Evolutionary conservation across 1,284 basidiomycete species (phyloP).

Genomic region (Microbotryum scabiosae): DNA sequence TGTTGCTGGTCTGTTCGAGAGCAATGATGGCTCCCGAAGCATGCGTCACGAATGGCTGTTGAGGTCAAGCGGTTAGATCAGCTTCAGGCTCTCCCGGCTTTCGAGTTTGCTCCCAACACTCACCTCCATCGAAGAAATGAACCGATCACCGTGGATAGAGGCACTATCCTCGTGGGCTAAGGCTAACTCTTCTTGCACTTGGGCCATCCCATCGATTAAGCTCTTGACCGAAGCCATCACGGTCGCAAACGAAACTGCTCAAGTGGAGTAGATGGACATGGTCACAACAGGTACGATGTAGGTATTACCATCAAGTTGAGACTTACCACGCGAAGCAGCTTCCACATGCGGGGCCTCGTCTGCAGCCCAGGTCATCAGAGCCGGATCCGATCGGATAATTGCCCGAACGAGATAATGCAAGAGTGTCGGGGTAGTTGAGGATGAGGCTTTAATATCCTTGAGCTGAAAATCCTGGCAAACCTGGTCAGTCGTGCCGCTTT

Average conservation of each 20-base stretch:
- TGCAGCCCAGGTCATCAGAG: slow-evolving; percentile 63
- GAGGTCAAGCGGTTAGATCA: background rate
- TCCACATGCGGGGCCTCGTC: slow-evolving; percentile 67
- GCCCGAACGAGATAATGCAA: slow-evolving; percentile 74
- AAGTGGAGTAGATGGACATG: too few relatives aligned
- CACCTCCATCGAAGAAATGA: slow-evolving; percentile 52
- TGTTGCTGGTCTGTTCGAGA: slow-evolving; percentile 53
- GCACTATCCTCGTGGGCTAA: background rate
- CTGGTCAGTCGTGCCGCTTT: too few relatives aligned
- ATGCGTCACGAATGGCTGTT: slow-evolving; percentile 52
- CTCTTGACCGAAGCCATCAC: slow-evolving; percentile 54
- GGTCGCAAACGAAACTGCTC: slow-evolving; percentile 59
- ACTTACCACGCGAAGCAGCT: slow-evolving; percentile 65
- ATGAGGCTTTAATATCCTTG: slow-evolving; percentile 64
- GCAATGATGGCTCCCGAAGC: slow-evolving; percentile 52
- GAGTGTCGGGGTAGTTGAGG: slow-evolving; percentile 66
- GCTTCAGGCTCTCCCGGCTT: too few relatives aligned
- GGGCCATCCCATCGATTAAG: slow-evolving; percentile 52
- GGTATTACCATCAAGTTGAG: background rate
- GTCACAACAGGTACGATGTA: too few relatives aligned
- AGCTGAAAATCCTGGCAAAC: slow-evolving; percentile 47
- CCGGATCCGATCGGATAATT: slow-evolving; percentile 60
- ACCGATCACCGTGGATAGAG: slow-evolving; percentile 49
- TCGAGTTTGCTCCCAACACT: background rate
- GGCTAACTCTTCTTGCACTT: slow-evolving; percentile 53